Evolutionary conservation across 1,284 basidiomycete species (phyloP).

Genomic region (Cryptococcus neoformans): DNA sequence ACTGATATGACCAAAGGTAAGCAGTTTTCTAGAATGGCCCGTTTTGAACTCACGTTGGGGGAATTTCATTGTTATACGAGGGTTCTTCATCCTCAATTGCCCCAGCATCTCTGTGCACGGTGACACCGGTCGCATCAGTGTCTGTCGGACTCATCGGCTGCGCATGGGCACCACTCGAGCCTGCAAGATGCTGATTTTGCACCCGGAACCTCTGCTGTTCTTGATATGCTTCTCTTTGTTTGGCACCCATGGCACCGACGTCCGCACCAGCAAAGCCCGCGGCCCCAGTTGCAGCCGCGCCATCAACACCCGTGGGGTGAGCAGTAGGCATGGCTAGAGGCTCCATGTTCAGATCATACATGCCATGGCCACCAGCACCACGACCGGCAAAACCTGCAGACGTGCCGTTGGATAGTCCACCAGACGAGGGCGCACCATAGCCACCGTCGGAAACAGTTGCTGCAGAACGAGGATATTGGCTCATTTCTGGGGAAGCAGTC

Average conservation of each 20-base stretch:
- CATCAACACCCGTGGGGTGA: constrained; percentile 12
- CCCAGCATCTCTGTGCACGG: constrained; percentile 39
- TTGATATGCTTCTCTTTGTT: constrained; percentile 43
- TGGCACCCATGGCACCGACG: constrained; percentile 27
- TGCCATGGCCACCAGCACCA: constrained; percentile 26
- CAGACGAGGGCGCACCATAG: constrained; percentile 26
- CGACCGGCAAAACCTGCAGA: constrained; percentile 43
- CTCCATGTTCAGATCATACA: constrained; percentile 15
- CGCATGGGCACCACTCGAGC: constrained; percentile 2
- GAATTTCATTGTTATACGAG: constrained; percentile 27
- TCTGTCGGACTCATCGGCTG: constrained; percentile 17
- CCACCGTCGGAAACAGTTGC: constrained; percentile 30
- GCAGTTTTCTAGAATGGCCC: background rate
- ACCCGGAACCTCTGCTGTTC: constrained; percentile 37
- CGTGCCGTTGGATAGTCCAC: constrained; percentile 35
- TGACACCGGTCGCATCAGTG: constrained; percentile 19
- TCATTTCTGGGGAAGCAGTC: constrained; percentile 38
- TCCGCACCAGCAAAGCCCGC: constrained; percentile 15
- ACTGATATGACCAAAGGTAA: constrained; percentile 8
- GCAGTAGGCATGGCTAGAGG: constrained; percentile 28
- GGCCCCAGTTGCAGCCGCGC: constrained; percentile 8
- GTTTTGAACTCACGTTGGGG: constrained; percentile 32
- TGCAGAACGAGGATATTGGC: constrained; percentile 36
- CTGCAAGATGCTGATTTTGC: constrained; percentile 23
- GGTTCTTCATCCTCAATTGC: constrained; percentile 17